phyloP scores from a whole-genome alignment of 257 asterid genomes.

The Solanum etuberosum region DNA sequence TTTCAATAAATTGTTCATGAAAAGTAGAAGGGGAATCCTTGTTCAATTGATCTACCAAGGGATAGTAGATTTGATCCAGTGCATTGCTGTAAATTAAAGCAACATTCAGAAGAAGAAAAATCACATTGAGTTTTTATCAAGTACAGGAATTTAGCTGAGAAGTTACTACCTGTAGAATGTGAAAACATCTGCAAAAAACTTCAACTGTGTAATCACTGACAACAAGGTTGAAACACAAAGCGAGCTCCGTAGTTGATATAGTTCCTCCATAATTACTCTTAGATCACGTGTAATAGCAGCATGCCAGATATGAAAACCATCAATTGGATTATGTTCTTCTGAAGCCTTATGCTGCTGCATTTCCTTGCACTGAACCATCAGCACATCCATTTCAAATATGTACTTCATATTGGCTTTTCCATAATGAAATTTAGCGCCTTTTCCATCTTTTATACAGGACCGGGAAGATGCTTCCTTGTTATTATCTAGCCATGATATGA shows the following conservation, averaged over 20 bases:
- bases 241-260: conserved; percentile 41
- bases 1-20: conserved; percentile 31
- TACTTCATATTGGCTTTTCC: background rate
- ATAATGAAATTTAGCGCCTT: background rate
- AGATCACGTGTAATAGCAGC: background rate
- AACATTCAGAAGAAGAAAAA: conserved; percentile 1
- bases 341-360: background rate
- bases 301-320: background rate
- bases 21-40: conserved; percentile 16
- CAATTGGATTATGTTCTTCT: background rate
- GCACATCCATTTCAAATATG: background rate
- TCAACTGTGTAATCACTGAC: conserved; percentile 46
- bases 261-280: conserved; percentile 31
- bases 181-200: conserved; percentile 56
- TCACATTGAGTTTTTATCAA: background rate
- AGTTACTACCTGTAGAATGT: conserved; percentile 57
- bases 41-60: conserved; percentile 33
- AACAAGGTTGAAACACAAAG: conserved; percentile 33
- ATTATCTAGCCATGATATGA: conserved; percentile 54
- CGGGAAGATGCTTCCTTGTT: conserved; percentile 28
- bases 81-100: conserved; percentile 43
- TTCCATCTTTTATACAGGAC: conserved; percentile 18
- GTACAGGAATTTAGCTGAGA: background rate
- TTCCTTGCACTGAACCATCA: background rate
- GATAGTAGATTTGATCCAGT: conserved; percentile 49